Conservation (phyloP, 257 asterid species). For the Catharanthus roseus region DNA sequence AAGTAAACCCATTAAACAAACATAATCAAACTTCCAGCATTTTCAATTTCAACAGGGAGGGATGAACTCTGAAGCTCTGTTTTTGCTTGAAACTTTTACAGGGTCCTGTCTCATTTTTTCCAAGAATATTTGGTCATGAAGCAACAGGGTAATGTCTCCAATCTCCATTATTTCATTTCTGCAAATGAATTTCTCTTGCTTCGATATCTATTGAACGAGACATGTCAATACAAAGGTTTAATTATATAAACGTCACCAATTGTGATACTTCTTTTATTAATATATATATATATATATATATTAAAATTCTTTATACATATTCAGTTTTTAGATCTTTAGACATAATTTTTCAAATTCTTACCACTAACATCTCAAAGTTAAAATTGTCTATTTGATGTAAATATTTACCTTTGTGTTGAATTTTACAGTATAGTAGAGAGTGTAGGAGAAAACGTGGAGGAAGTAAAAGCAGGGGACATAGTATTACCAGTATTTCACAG, state of each 20-base stretch:
- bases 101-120: constrained; percentile 29
- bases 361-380: too few species aligned
- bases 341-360: too few species aligned
- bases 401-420: not conserved
- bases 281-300: too few species aligned
- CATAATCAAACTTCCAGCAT: too few species aligned
- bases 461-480: constrained; percentile 32
- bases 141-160: constrained; percentile 32
- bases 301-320: too few species aligned
- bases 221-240: too few species aligned
- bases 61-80: not conserved
- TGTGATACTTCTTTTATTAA: too few species aligned
- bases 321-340: too few species aligned
- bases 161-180: not conserved
- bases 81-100: not conserved
- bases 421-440: constrained; percentile 37
- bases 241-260: too few species aligned
- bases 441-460: constrained; percentile 42
- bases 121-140: constrained; percentile 46
- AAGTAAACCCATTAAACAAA: constrained; percentile 6
- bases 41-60: too few species aligned
- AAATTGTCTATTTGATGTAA: too few species aligned
- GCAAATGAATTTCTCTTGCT: not conserved
- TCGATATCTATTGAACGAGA: not conserved
- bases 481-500: constrained; percentile 35